Percentiles rank a stretch among this genome's conserved stretches.
Evolutionary conservation across 192 early-diverging fungal species (phyloP).

Genomic region (Coemansia asiatica): DNA sequence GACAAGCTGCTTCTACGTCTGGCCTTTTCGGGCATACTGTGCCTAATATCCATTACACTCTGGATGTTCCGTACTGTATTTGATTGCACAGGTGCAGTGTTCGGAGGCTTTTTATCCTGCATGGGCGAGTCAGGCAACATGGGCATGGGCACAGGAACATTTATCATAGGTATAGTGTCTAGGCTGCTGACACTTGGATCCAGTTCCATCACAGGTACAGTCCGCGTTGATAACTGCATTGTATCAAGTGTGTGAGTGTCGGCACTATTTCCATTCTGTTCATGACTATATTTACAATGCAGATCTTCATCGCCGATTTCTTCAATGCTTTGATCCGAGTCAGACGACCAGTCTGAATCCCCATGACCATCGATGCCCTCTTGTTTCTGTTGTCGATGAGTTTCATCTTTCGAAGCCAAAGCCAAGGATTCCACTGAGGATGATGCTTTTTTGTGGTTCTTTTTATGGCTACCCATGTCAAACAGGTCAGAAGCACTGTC

Average conservation of each 20-base stretch:
- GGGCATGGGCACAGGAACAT: too few species aligned
- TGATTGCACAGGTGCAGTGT: background rate
- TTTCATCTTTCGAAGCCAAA: constrained; percentile 6
- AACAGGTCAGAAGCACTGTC: constrained; percentile 22
- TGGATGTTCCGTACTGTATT: background rate
- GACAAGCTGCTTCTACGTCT: constrained; percentile 37
- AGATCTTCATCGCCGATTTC: background rate
- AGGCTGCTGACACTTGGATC: background rate
- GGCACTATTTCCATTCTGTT: background rate
- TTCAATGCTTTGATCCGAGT: background rate
- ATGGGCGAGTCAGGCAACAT: background rate
- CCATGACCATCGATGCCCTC: background rate
- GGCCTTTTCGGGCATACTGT: constrained; percentile 7
- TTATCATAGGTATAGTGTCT: background rate
- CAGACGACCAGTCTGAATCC: constrained; percentile 36
- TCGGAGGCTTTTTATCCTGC: background rate
- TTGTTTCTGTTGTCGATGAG: background rate
- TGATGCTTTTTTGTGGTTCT: background rate
- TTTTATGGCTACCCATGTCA: background rate
- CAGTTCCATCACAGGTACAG: background rate
- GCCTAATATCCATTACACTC: background rate
- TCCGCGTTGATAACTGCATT: background rate
- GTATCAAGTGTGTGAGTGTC: background rate
- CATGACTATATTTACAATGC: constrained; percentile 4
- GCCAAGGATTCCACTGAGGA: constrained; percentile 14